These are phyloP conservation scores for Fusarium secorum DNA, from an alignment of 2,329 filamentous ascomycete species.

Conservation along the genomic window DNA sequence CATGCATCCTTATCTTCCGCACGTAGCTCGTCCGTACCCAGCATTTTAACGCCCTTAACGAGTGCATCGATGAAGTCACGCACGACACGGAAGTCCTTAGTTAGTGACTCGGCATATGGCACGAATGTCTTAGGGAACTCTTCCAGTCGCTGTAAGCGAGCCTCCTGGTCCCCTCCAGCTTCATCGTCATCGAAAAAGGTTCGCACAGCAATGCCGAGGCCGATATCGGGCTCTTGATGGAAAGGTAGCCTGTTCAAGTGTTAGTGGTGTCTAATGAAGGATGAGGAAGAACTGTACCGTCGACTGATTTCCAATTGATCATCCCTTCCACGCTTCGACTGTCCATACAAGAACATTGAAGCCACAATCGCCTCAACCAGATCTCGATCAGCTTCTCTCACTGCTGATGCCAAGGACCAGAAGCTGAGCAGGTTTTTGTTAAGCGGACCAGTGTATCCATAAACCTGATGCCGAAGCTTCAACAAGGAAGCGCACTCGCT, in stretches of 20 bases:
- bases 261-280: conserved; percentile 13
- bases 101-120: conserved; percentile 65
- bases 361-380: conserved; percentile 83
- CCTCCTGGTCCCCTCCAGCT: conserved; percentile 60
- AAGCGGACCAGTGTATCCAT: conserved; percentile 93
- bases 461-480: conserved; percentile 80
- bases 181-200: conserved; percentile 79
- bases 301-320: conserved; percentile 75
- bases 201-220: conserved; percentile 80
- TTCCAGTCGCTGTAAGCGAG: conserved; percentile 54
- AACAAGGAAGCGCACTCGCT: conserved; percentile 86
- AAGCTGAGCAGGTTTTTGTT: conserved; percentile 90
- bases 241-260: conserved; percentile 66
- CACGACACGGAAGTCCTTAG: conserved; percentile 66
- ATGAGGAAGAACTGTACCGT: conserved; percentile 60
- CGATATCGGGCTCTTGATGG: conserved; percentile 73
- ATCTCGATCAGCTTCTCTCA: conserved; percentile 82
- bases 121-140: conserved; percentile 63
- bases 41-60: conserved; percentile 62
- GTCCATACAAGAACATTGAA: conserved; percentile 81
- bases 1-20: conserved; percentile 59
- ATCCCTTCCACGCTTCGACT: conserved; percentile 74
- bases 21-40: conserved; percentile 58
- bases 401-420: conserved; percentile 80
- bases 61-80: conserved; percentile 67